These are phyloP conservation scores for Cladosporium sp. DNA, from an alignment of 2,329 filamentous ascomycete species.

Conservation along the genomic window DNA sequence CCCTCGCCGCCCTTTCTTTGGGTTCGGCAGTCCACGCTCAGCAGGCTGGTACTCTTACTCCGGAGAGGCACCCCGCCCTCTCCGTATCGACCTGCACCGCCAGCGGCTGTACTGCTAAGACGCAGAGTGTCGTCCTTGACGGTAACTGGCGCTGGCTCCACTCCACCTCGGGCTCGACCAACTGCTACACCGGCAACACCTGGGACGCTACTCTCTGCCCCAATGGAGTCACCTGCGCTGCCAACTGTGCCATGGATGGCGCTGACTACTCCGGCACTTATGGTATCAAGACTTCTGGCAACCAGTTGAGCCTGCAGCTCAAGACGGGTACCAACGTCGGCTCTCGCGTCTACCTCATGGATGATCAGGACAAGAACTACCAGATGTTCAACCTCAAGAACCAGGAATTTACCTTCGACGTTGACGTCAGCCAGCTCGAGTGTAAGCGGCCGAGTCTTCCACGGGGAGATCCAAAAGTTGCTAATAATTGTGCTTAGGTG, in stretches of 20 bases:
- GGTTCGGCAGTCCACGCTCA: constrained; percentile 36
- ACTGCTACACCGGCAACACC: constrained; percentile 44
- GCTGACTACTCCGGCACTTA: constrained; percentile 51
- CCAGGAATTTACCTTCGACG: constrained; percentile 67
- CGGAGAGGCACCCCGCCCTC: constrained; percentile 38
- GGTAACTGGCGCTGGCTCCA: constrained; percentile 48
- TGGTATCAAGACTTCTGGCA: constrained; percentile 47
- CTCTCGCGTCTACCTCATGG: constrained; percentile 59
- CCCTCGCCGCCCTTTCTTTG: constrained; percentile 35
- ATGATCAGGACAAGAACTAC: constrained; percentile 52
- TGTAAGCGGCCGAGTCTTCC: background rate
- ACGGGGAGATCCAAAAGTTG: constrained; percentile 24
- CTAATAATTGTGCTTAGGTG: constrained; percentile 54
- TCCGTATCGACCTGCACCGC: constrained; percentile 29
- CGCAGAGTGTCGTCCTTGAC: constrained; percentile 35
- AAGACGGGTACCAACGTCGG: constrained; percentile 32
- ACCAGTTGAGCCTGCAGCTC: constrained; percentile 42
- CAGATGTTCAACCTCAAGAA: constrained; percentile 59
- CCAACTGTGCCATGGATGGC: constrained; percentile 52
- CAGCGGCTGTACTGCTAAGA: constrained; percentile 33
- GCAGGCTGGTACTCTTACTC: constrained; percentile 35
- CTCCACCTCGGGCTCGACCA: constrained; percentile 38
- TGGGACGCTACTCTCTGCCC: constrained; percentile 38
- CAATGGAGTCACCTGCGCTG: constrained; percentile 41
- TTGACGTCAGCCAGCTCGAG: constrained; percentile 47